Percentiles rank a stretch among this genome's conserved stretches.
Evolutionary conservation across 129 eudicot species (phyloP).

Genomic region (Daucus carota): DH1_v3.0 NC_030382.2:40535001-40535500

Average conservation of each 20-base stretch:
- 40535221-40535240: too few relatives aligned
- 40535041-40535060: slow-evolving; percentile 99
- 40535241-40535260: background rate
- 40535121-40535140: background rate
- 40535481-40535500: background rate
- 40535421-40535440: background rate
- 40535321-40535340: background rate
- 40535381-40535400: background rate
- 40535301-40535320: background rate
- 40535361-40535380: background rate
- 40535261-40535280: background rate
- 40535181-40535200: background rate
- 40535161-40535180: background rate
- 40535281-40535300: background rate
- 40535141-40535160: background rate
- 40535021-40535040: slow-evolving; percentile 99
- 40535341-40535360: too few relatives aligned
- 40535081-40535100: background rate
- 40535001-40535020: slow-evolving; percentile 85
- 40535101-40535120: background rate
- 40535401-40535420: background rate
- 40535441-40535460: background rate
- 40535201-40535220: background rate
- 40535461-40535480: background rate
- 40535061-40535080: slow-evolving; percentile 13